A percentile compares a stretch with the other conserved stretches of the same genome.
Evolutionary conservation across 1,139 yeast genomes (phyloP).

Genomic region (Pichia sp.): DNA sequence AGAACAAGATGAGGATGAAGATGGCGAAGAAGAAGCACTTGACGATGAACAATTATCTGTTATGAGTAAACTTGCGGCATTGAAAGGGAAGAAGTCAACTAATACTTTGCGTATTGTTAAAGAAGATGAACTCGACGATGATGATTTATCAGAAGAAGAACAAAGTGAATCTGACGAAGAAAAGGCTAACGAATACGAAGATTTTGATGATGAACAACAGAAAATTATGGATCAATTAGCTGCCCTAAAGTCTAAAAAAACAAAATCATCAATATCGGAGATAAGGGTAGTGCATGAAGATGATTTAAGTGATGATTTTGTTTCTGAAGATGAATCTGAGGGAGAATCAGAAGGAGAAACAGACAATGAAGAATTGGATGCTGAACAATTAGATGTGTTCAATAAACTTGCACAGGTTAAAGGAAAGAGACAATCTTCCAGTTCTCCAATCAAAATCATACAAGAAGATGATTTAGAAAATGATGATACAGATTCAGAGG

Average conservation of each 20-base stretch:
- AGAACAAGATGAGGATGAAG: constrained; percentile 3
- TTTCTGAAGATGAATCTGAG: constrained; percentile 16
- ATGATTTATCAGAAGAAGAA: constrained; percentile 5
- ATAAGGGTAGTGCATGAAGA: constrained; percentile 22
- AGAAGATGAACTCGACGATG: constrained; percentile 18
- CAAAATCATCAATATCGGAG: constrained; percentile 14
- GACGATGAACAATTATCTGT: constrained; percentile 14
- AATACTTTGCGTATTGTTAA: constrained; percentile 20
- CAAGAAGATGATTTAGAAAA: constrained; percentile 23
- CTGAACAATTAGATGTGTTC: constrained; percentile 16
- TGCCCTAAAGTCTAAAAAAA: constrained; percentile 12
- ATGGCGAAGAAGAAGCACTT: constrained; percentile 14
- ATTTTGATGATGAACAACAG: constrained; percentile 13
- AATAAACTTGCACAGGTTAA: constrained; percentile 12
- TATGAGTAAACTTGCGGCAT: constrained; percentile 11
- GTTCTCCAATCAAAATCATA: constrained; percentile 17
- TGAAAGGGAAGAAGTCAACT: constrained; percentile 12
- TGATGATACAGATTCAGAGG: constrained; percentile 26
- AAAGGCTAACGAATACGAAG: constrained; percentile 3
- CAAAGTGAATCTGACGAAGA: constrained; percentile 6
- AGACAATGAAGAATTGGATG: constrained; percentile 9
- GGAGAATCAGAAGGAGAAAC: constrained; percentile 15
- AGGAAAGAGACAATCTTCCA: constrained; percentile 14
- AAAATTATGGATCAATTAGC: constrained; percentile 14
- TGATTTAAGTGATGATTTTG: neutral